Evolutionary conservation across 1,284 basidiomycete species (phyloP).

Genomic region (Apiotrichum domesticum): DNA sequence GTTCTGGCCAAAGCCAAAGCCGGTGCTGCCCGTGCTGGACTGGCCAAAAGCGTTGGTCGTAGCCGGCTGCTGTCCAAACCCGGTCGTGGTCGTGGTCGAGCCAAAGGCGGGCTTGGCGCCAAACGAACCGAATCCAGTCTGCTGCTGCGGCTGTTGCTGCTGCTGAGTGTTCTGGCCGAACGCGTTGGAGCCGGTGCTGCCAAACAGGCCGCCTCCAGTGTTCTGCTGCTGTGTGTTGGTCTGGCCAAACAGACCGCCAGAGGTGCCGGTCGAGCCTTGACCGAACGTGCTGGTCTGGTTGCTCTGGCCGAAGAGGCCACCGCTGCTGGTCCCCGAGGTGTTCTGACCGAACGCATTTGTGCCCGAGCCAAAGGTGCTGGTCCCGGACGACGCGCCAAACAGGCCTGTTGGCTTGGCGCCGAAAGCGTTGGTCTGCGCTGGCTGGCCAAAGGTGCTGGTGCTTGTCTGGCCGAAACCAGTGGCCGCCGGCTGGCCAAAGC

Average conservation of each 20-base stretch:
- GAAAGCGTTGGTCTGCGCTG: slow-evolving; percentile 27
- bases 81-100: not conserved
- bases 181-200: slow-evolving; percentile 27
- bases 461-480: slow-evolving; percentile 48
- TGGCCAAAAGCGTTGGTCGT: slow-evolving; percentile 41
- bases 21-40: slow-evolving; percentile 25
- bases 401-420: slow-evolving; percentile 27
- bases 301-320: slow-evolving; percentile 38
- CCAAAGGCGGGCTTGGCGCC: slow-evolving; percentile 26
- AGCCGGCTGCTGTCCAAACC: not conserved
- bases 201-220: slow-evolving; percentile 39
- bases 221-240: slow-evolving; percentile 25
- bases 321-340: slow-evolving; percentile 24
- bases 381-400: slow-evolving; percentile 29
- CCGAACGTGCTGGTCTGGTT: slow-evolving; percentile 31
- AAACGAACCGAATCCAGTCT: slow-evolving; percentile 41
- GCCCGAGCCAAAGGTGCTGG: slow-evolving; percentile 1
- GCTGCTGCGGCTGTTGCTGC: slow-evolving; percentile 24
- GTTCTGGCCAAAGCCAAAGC: slow-evolving; percentile 15
- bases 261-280: slow-evolving; percentile 24
- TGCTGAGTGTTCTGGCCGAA: slow-evolving; percentile 32
- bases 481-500: slow-evolving; percentile 47
- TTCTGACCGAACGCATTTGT: slow-evolving; percentile 38
- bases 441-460: slow-evolving; percentile 14
- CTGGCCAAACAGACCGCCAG: slow-evolving; percentile 42